Evolutionary conservation across 2,329 filamentous ascomycete genomes (phyloP).

Genomic region (Teratosphaeria pseudoeucalypti): DNA sequence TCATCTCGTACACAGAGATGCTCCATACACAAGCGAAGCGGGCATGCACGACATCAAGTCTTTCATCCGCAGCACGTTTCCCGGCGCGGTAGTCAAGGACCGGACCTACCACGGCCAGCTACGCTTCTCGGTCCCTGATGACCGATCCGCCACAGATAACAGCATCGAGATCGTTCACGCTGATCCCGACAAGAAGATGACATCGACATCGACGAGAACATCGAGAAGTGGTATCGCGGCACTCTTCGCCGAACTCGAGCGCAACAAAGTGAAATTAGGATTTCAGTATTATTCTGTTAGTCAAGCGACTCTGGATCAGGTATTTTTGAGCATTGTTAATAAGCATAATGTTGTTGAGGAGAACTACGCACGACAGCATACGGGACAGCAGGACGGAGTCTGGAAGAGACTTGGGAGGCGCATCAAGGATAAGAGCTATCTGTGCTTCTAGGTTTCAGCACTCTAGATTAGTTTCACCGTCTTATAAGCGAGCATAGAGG

Average conservation of each 20-base stretch:
- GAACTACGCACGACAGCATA: slow-evolving; percentile 20
- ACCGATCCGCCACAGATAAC: slow-evolving; percentile 12
- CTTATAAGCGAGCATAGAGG: neutral
- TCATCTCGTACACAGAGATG: slow-evolving; percentile 65
- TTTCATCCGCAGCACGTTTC: slow-evolving; percentile 56
- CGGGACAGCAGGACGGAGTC: neutral
- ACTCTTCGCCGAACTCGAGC: slow-evolving; percentile 64
- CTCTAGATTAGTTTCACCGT: neutral
- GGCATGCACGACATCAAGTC: slow-evolving; percentile 57
- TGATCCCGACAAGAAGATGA: neutral
- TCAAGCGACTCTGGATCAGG: slow-evolving; percentile 80
- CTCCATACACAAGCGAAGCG: slow-evolving; percentile 58
- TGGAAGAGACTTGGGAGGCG: neutral
- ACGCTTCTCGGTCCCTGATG: slow-evolving; percentile 63
- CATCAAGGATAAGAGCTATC: neutral
- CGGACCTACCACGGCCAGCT: slow-evolving; percentile 78
- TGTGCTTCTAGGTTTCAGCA: neutral
- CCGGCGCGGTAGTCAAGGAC: slow-evolving; percentile 57
- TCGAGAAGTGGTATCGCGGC: slow-evolving; percentile 46
- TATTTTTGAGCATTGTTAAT: slow-evolving; percentile 77
- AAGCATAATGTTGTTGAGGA: slow-evolving; percentile 72
- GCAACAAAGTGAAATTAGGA: slow-evolving; percentile 55
- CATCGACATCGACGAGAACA: neutral
- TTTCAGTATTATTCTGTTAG: slow-evolving; percentile 80
- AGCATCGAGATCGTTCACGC: slow-evolving; percentile 2